Conservation (phyloP, 2,329 filamentous ascomycete species). For the Macrophomina phaseolina region DNA sequence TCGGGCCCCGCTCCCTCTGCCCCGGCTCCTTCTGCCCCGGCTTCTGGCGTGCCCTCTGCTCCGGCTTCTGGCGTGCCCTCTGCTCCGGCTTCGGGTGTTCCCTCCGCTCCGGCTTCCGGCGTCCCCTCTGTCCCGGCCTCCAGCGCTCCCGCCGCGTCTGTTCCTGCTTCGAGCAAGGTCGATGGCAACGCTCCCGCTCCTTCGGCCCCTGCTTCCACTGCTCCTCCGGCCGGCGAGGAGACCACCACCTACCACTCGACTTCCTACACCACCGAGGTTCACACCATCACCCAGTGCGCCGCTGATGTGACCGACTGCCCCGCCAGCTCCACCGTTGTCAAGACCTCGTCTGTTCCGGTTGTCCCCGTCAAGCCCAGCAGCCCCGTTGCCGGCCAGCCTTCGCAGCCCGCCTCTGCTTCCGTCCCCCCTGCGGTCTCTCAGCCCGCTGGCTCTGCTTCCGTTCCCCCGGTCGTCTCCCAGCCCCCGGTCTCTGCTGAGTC, state of each 20-base stretch:
- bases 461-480: neutral
- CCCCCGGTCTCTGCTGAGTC: conserved; percentile 7
- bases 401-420: neutral
- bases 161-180: no score
- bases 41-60: neutral
- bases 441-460: neutral
- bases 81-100: neutral
- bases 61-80: neutral
- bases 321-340: conserved; percentile 28
- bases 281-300: conserved; percentile 23
- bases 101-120: neutral
- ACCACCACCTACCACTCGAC: conserved; percentile 19
- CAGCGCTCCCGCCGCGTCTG: conserved; percentile 3
- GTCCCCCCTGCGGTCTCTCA: no score
- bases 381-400: neutral
- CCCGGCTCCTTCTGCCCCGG: neutral
- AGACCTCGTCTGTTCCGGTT: conserved; percentile 21
- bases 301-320: conserved; percentile 31
- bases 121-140: conserved; percentile 4
- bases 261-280: conserved; percentile 17
- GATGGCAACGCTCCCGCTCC: neutral
- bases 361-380: neutral
- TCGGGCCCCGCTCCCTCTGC: neutral
- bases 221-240: conserved; percentile 1
- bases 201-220: neutral